Percentiles rank a stretch among this genome's conserved stretches.
These are phyloP conservation scores for Paecilomyces niveus DNA, from an alignment of 2,329 filamentous ascomycete species.

Conservation along the genomic window DNA sequence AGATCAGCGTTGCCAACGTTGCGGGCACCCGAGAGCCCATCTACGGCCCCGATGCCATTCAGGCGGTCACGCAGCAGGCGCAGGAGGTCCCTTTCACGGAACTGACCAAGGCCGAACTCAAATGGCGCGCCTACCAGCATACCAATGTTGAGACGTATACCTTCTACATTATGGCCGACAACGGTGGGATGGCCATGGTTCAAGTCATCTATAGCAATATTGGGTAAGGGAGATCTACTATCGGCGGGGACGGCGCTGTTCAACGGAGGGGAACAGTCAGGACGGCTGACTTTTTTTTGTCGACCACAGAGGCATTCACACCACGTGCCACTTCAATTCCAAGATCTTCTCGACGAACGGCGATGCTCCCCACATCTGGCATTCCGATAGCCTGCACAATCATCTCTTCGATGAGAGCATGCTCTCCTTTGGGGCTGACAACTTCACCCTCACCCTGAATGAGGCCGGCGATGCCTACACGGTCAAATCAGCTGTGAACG, in stretches of 20 bases:
- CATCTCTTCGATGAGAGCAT: constrained; percentile 78
- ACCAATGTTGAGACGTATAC: constrained; percentile 92
- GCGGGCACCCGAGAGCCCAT: constrained; percentile 94
- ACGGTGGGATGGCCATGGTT: constrained; percentile 66
- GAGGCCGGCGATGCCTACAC: constrained; percentile 75
- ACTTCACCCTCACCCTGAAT: constrained; percentile 76
- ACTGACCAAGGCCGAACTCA: constrained; percentile 67
- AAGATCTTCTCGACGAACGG: constrained; percentile 79
- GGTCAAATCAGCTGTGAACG: constrained; percentile 84
- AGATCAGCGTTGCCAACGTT: constrained; percentile 58
- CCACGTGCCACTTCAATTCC: constrained; percentile 86
- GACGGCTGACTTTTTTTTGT: constrained; percentile 6
- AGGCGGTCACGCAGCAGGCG: constrained; percentile 74
- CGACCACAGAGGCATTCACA: constrained; percentile 67
- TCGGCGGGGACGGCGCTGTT: constrained; percentile 4
- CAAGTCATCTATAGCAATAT: constrained; percentile 99
- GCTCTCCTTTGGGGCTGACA: constrained; percentile 76
- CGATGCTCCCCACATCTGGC: constrained; percentile 73
- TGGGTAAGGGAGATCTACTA: constrained; percentile 55
- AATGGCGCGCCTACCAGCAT: constrained; percentile 73
- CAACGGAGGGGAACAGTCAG: neutral
- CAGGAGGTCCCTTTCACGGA: constrained; percentile 74
- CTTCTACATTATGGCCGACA: constrained; percentile 82
- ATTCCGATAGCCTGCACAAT: constrained; percentile 70
- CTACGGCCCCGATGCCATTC: constrained; percentile 84